Base-by-base conservation (phyloP, 129 eudicot genomes). In the Lonicera japonica region DNA sequence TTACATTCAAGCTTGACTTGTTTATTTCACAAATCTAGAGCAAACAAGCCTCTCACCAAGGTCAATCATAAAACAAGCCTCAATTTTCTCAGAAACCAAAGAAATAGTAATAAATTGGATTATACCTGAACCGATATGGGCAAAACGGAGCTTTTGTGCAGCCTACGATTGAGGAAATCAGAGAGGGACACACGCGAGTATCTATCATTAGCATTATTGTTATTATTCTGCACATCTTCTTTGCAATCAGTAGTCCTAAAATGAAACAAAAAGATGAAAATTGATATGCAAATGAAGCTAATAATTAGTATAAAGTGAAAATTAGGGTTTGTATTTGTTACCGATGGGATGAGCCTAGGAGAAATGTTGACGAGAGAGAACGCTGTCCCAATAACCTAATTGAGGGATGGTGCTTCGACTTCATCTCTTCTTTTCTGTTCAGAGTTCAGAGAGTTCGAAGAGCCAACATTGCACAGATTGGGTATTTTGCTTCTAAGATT, bases 301-400 rank as follows among this genome's bases (percentile, higher is more conserved):
- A 22, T 56, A 52, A 39, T n/a, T n/a, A 21, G 5, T 13, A 8
- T 29, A 48, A 36, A 21, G 16, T 10, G 50, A 43, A 41, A 45
- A 36, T 54, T 66, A 68, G 73, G 69, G 52, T 61, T 63, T 64
- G 16, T 16, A 21, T 55, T 63, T n/a, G n/a, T n/a, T 64, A 85
- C 95, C 75, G 63, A 9, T 68, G 67, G 25, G 83, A 60, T 25
- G 84, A 17, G 11, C 77, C 76, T 58, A 66, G 77, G 65, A 77
- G 69, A 36, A 72, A 68, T 6, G 91, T 74, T 5, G 95, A 72
- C n/a, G 83, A 55, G 69, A 90, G 81, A 2, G 82, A 82, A 56
- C 89, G 94, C 61, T 90, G 94, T 14, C 95, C 97, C 29, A 74
- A 34, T 46, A 77, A 67, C 79, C 89, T 81, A 6, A 81, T 47